Conservation (phyloP, 1,139 yeast genomes). For the Yarrowia galli region DNA sequence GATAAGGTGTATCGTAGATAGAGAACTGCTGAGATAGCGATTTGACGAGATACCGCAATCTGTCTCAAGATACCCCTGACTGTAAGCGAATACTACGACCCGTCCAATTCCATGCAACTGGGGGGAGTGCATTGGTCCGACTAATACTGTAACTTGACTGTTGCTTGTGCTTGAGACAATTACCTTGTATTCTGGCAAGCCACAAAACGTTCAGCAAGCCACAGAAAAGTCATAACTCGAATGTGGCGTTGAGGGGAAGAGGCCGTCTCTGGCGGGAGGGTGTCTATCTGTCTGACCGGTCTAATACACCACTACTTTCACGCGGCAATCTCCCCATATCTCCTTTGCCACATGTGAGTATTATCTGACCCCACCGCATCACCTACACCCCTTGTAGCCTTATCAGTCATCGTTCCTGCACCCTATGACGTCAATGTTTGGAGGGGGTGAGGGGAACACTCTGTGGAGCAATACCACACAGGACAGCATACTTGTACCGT, state of each 20-base stretch:
- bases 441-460: constrained; percentile 6
- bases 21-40: not conserved
- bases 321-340: too few species aligned
- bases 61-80: not conserved
- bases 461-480: not conserved
- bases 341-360: not conserved
- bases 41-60: not conserved
- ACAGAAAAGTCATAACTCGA: constrained; percentile 25
- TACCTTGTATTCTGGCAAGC: constrained; percentile 13
- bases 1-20: constrained; percentile 11
- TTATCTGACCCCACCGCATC: constrained; percentile 6
- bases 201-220: constrained; percentile 31
- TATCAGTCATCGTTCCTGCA: constrained; percentile 32
- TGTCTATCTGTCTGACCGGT: too few species aligned
- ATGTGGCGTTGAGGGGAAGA: not conserved
- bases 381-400: not conserved
- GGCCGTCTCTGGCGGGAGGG: too few species aligned
- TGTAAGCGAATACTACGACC: constrained; percentile 6
- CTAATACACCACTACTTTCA: too few species aligned
- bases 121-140: not conserved
- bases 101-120: constrained; percentile 7
- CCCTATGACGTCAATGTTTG: constrained; percentile 22
- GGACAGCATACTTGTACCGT: too few species aligned
- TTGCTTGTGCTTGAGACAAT: constrained; percentile 16
- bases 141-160: not conserved